Evolutionary conservation across 768 basidiomycete genomes (phyloP).

Genomic region (Mycena maculata): DNA sequence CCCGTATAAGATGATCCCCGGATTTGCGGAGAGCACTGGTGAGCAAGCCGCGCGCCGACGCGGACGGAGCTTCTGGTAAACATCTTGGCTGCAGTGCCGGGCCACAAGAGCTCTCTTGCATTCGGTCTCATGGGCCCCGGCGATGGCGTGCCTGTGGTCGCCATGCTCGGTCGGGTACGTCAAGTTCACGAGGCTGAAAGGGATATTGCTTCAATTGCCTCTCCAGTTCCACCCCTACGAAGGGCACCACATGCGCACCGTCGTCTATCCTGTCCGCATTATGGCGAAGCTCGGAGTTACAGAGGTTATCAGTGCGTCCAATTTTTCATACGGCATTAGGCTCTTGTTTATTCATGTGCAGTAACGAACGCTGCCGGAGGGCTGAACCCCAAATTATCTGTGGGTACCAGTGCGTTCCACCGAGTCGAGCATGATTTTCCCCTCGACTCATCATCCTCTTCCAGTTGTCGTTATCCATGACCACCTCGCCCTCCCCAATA

Average conservation of each 20-base stretch:
- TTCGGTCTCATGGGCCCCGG: conserved; percentile 80
- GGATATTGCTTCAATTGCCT: conserved; percentile 5
- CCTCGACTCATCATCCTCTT: conserved; percentile 25
- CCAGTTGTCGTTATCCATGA: conserved; percentile 89
- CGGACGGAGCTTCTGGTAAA: background rate
- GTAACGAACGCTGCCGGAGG: conserved; percentile 93
- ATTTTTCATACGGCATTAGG: background rate
- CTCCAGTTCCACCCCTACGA: conserved; percentile 87
- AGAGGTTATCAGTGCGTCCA: conserved; percentile 74
- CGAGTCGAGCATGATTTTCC: background rate
- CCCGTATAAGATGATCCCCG: conserved; percentile 75
- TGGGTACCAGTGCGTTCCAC: conserved; percentile 78
- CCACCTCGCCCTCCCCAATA: conserved; percentile 83
- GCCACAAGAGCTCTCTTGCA: conserved; percentile 83
- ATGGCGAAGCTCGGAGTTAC: conserved; percentile 84
- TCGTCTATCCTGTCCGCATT: conserved; percentile 82
- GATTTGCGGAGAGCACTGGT: conserved; percentile 86
- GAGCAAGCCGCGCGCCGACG: conserved; percentile 29
- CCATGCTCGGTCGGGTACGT: conserved; percentile 81
- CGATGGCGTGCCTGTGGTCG: conserved; percentile 82
- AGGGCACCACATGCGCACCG: conserved; percentile 75
- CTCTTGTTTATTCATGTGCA: conserved; percentile 45
- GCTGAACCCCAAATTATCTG: conserved; percentile 75
- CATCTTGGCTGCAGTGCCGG: conserved; percentile 63
- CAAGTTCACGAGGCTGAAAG: conserved; percentile 52